Evolutionary conservation across 768 basidiomycete genomes (phyloP).

Genomic region (Strobilomyces dryophilus): DNA sequence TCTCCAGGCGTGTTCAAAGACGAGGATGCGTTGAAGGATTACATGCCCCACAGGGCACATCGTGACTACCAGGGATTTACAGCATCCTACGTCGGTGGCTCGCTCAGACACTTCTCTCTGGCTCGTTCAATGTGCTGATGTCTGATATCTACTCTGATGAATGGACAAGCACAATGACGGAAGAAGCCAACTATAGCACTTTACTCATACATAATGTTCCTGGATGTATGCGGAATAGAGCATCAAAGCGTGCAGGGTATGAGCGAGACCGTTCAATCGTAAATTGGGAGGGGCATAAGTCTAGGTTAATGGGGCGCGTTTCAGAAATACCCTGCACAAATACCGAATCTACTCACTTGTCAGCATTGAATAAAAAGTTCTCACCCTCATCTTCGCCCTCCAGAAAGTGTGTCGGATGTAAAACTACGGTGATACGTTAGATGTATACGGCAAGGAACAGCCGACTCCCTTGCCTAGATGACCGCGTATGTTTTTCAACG

Average conservation of each 20-base stretch:
- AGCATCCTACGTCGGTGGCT: constrained; percentile 16
- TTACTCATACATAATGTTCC: not conserved
- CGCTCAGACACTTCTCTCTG: not conserved
- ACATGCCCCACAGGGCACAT: constrained; percentile 15
- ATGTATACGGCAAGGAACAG: not conserved
- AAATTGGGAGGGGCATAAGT: constrained; percentile 71
- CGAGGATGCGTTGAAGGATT: constrained; percentile 9
- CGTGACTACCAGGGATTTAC: constrained; percentile 1
- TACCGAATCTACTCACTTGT: constrained; percentile 46
- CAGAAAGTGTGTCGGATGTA: constrained; percentile 81
- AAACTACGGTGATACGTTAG: constrained; percentile 43
- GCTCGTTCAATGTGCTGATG: constrained; percentile 7
- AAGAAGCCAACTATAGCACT: not conserved
- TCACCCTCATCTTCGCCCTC: constrained; percentile 91
- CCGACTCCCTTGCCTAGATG: constrained; percentile 65
- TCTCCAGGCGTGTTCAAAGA: constrained; percentile 22
- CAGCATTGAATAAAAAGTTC: constrained; percentile 91
- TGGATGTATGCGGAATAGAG: not conserved
- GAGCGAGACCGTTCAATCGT: constrained; percentile 38
- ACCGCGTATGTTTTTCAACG: constrained; percentile 73
- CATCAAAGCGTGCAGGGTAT: not conserved
- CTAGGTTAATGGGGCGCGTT: constrained; percentile 25
- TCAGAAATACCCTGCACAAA: constrained; percentile 1
- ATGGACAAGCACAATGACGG: not conserved
- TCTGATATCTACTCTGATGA: constrained; percentile 19